phyloP scores from a whole-genome alignment of 768 basidiomycete genomes.

The Guyanaporus albipodus region DNA sequence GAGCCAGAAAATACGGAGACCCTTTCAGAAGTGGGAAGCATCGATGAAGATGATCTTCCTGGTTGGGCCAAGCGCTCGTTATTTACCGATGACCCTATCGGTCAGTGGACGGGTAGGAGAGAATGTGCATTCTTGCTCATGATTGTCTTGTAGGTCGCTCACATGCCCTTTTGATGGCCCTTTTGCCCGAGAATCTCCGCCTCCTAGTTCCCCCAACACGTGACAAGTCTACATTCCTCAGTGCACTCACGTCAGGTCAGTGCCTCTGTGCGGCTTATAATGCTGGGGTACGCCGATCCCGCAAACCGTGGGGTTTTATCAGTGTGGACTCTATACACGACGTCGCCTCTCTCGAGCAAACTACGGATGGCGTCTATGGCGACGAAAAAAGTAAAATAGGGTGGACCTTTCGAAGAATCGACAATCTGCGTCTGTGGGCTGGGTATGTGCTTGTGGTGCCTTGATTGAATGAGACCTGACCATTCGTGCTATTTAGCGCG shows the following conservation, averaged over 20 bases:
- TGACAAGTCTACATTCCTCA: conserved; percentile 42
- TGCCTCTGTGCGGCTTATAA: conserved; percentile 81
- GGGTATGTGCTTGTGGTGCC: conserved; percentile 50
- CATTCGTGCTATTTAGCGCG: conserved; percentile 44
- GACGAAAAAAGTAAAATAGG: conserved; percentile 50
- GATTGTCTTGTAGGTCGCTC: conserved; percentile 49
- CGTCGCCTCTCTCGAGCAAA: conserved; percentile 61
- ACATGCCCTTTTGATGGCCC: conserved; percentile 53
- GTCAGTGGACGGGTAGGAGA: conserved; percentile 37
- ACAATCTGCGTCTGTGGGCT: conserved; percentile 81
- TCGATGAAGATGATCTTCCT: conserved; percentile 73
- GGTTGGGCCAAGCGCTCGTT: conserved; percentile 65
- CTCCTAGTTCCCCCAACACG: conserved; percentile 33
- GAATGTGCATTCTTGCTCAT: conserved; percentile 1
- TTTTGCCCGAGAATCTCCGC: conserved; percentile 58
- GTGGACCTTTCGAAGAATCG: conserved; percentile 84
- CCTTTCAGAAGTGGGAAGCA: conserved; percentile 37
- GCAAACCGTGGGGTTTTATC: conserved; percentile 87
- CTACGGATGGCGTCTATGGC: conserved; percentile 32
- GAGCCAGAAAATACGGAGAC: conserved; percentile 57
- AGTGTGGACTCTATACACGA: conserved; percentile 76
- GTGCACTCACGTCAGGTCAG: conserved; percentile 68
- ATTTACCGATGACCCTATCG: conserved; percentile 55
- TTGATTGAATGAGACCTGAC: neutral
- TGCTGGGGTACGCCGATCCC: conserved; percentile 70